Conservation (phyloP, 2,329 filamentous ascomycete species). For the Botrytis sinoallii region DNA sequence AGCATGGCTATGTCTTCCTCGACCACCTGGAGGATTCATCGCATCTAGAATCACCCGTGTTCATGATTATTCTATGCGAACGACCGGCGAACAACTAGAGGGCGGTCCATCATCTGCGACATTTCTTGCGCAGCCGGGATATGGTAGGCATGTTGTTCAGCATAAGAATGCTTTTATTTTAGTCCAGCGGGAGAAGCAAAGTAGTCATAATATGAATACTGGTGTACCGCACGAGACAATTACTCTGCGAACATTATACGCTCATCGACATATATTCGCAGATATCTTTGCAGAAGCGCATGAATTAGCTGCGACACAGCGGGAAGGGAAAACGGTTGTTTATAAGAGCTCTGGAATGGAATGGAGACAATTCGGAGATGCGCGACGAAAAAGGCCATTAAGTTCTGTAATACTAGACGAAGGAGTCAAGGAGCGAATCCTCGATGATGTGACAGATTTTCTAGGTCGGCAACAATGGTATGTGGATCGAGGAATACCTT, state of each 20-base stretch:
- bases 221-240: slow-evolving; percentile 94
- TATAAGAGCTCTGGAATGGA: slow-evolving; percentile 81
- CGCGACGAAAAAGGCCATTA: slow-evolving; percentile 81
- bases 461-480: slow-evolving; percentile 80
- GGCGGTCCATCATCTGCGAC: slow-evolving; percentile 69
- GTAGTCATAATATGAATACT: slow-evolving; percentile 74
- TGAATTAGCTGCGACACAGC: slow-evolving; percentile 69
- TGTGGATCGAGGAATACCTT: slow-evolving; percentile 69
- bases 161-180: slow-evolving; percentile 84
- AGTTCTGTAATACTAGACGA: slow-evolving; percentile 82
- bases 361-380: slow-evolving; percentile 81
- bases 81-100: slow-evolving; percentile 59
- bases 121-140: slow-evolving; percentile 87
- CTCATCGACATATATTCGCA: slow-evolving; percentile 85
- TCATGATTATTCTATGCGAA: slow-evolving; percentile 58
- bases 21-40: slow-evolving; percentile 49
- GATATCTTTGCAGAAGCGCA: slow-evolving; percentile 87
- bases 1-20: slow-evolving; percentile 87
- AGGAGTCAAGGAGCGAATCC: slow-evolving; percentile 60
- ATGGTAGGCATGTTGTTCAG: slow-evolving; percentile 82
- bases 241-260: slow-evolving; percentile 86
- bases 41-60: slow-evolving; percentile 57
- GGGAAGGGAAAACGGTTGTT: slow-evolving; percentile 90
- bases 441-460: slow-evolving; percentile 52
- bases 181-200: slow-evolving; percentile 82